Percentiles rank a stretch among this genome's conserved stretches.
phyloP scores from a whole-genome alignment of 139 green algal genomes.

The Raphidocelis subcapitata region DNA sequence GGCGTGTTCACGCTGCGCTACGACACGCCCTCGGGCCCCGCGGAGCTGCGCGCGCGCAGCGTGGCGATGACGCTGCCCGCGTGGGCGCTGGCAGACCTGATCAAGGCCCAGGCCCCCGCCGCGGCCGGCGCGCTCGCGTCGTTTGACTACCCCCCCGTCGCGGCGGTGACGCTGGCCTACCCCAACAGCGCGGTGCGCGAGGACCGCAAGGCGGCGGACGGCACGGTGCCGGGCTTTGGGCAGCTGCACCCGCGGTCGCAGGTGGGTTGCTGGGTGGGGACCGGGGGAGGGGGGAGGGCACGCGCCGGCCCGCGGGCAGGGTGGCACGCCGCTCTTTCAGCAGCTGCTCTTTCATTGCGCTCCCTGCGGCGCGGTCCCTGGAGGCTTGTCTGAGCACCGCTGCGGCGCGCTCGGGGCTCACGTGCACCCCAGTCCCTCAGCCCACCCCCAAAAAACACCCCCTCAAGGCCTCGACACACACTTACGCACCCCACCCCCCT shows the following conservation, averaged over 20 bases:
- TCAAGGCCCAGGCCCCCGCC: conserved; percentile 43
- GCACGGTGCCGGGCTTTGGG: conserved; percentile 87
- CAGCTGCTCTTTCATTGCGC: neutral
- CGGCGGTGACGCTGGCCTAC: conserved; percentile 91
- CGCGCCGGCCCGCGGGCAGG: neutral
- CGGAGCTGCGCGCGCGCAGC: conserved; percentile 29
- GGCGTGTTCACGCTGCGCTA: conserved; percentile 66
- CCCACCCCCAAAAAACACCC: no score
- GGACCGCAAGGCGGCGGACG: conserved; percentile 69
- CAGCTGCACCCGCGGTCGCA: conserved; percentile 94
- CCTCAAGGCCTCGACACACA: no score
- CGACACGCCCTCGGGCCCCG: conserved; percentile 82
- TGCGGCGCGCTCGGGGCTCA: no score
- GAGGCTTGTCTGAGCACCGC: no score
- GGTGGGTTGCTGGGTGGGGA: conserved; percentile 24
- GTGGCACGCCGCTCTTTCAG: no score
- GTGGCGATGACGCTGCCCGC: conserved; percentile 90
- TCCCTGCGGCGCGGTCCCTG: neutral
- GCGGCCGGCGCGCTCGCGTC: conserved; percentile 63
- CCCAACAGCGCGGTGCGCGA: conserved; percentile 68
- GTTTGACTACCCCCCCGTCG: conserved; percentile 98
- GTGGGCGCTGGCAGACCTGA: conserved; percentile 83
- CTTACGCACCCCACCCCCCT: no score
- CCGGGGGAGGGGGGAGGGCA: neutral
- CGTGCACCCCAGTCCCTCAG: no score